These are phyloP conservation scores for Fusarium oligoseptatum DNA, from an alignment of 2,329 filamentous ascomycete species.

Conservation along the genomic window DNA sequence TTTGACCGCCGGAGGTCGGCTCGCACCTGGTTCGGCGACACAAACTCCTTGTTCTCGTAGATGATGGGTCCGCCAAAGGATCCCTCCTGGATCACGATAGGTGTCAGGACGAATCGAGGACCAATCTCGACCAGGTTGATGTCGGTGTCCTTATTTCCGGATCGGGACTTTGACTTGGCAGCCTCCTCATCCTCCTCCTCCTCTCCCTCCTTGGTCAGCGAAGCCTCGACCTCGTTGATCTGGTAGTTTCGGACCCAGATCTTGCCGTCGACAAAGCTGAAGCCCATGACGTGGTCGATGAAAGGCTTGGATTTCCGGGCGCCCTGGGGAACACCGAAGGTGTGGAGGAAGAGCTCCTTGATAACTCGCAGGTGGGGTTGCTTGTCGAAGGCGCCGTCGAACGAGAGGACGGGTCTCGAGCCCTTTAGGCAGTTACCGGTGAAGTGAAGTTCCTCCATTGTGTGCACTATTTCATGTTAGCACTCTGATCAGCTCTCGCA, in stretches of 20 bases:
- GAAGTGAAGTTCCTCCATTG: constrained; percentile 97
- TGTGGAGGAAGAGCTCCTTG: constrained; percentile 90
- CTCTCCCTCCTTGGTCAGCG: constrained; percentile 57
- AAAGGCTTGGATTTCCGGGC: constrained; percentile 95
- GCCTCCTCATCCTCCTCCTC: constrained; percentile 62
- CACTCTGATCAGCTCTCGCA: not conserved
- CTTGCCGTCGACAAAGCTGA: constrained; percentile 91
- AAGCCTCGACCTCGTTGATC: constrained; percentile 84
- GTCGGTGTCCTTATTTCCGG: constrained; percentile 72
- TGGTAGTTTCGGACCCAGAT: constrained; percentile 98
- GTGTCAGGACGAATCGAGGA: constrained; percentile 91
- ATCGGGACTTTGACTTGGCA: constrained; percentile 51
- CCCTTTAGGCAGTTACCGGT: constrained; percentile 97
- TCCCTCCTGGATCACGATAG: constrained; percentile 94
- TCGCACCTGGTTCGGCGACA: constrained; percentile 94
- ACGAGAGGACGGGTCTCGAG: constrained; percentile 89
- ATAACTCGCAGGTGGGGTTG: constrained; percentile 85
- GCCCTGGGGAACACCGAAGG: constrained; percentile 91
- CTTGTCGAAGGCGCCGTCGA: constrained; percentile 87
- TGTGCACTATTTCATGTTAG: constrained; percentile 76
- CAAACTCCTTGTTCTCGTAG: constrained; percentile 98
- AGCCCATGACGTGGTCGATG: constrained; percentile 93
- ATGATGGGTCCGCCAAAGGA: constrained; percentile 97
- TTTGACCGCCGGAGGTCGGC: constrained; percentile 82
- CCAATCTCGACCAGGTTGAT: constrained; percentile 92